Evolutionary conservation across 805 yeast genomes (phyloP).

Genomic region (Debaryomyces castellii): DNA sequence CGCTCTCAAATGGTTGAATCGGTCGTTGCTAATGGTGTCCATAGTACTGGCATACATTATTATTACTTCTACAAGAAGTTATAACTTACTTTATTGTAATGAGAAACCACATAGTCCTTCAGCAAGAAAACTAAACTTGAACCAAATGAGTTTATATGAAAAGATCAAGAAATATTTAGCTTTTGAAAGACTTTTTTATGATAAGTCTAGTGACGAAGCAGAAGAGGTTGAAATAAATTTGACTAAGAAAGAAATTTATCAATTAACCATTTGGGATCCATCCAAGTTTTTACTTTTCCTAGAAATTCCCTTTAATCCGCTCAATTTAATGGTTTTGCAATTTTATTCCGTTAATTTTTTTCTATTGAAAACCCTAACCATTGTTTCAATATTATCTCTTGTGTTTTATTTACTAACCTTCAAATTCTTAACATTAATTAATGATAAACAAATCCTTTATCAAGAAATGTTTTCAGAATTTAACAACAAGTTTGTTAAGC

Average conservation of each 20-base stretch:
- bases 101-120: conserved; percentile 26
- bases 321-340: conserved; percentile 45
- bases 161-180: conserved; percentile 3
- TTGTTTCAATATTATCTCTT: conserved; percentile 14
- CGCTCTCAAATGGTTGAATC: not conserved
- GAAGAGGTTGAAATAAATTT: conserved; percentile 13
- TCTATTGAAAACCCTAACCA: conserved; percentile 12
- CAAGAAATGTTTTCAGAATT: conserved; percentile 65
- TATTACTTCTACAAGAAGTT: conserved; percentile 20
- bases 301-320: conserved; percentile 59
- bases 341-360: conserved; percentile 26
- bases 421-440: conserved; percentile 47
- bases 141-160: not conserved
- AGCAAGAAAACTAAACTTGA: conserved; percentile 11
- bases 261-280: conserved; percentile 67
- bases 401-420: conserved; percentile 40
- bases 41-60: not conserved
- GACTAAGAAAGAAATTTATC: conserved; percentile 46
- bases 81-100: conserved; percentile 30
- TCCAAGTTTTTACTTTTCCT: conserved; percentile 53
- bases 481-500: conserved; percentile 60
- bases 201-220: conserved; percentile 18
- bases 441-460: conserved; percentile 60
- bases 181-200: conserved; percentile 14
- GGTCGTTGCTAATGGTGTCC: not conserved